Evolutionary conservation across 768 basidiomycete genomes (phyloP), one percentile per base, ranked within the genome.

Genomic region (Serendipita sp.): DNA sequence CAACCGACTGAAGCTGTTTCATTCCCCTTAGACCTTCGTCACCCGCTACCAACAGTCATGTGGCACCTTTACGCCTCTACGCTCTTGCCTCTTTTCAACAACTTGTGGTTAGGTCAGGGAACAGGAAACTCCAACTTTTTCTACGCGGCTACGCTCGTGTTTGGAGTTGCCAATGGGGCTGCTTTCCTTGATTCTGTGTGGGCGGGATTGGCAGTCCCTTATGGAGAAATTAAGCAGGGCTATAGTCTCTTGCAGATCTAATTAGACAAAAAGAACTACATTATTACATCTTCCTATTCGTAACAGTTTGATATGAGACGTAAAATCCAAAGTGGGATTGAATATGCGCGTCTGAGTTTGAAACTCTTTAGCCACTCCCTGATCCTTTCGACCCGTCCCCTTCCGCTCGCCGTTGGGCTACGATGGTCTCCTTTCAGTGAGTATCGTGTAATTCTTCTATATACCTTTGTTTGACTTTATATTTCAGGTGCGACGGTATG

Each of bases 81-180:
- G 18, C 83, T 98, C 23, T 80, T 97, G 65, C 95, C 95, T 0
- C 78, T 96, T 34, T 94, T 98, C 73, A 85, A 95, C 70, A 81
- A 89, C 65, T 77, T 98, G 1, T 99, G 96, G 95, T 80, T 97
- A 3, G 78, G 77, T 6, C 87, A 91, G 64, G 93, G 92, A 1
- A 89, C 91, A 3, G 96, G 92, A 2, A 98, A 99, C 70, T 93
- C 95, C 52, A 98, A 98, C 73, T 99, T 99, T 75, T 97, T 90
- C 75, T 99, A 98, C 69, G 96, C 96, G 0, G 85, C 87, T 2
- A 97, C 93, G 1, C 78, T 98, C 66, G 95, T 99, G 15, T 92
- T 93, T 73, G 93, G 91, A 0, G 80, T 92, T 67, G 87, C 85
- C 2, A 87, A 89, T 67, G 92, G 91, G 0, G 81, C 87, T n/a